Evolutionary conservation across 148 eudicot species (phyloP), one percentile per base, ranked within the genome.

Genomic region (Camellia japonica): DNA sequence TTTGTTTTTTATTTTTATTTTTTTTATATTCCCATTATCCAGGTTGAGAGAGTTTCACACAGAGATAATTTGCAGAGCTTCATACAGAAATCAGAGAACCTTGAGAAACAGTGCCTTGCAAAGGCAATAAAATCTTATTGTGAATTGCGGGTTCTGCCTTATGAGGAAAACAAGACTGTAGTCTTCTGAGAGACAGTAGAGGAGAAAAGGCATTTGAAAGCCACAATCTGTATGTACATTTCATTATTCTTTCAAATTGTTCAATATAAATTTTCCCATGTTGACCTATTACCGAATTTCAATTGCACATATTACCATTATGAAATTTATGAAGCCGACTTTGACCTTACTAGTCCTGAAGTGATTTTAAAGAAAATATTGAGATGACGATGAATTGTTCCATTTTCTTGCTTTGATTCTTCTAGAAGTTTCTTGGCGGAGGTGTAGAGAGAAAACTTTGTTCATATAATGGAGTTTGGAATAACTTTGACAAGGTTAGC

Each of bases 41-140:
- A 96, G 99, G 98, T 96, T 74, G 99, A 93, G 78, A 90, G 91
- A 83, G 99, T 96, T 78, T 91, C 98, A 6, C 99, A 96, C 86
- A 87, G 95, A 84, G 99, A 96, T 80, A 91, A 88, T 86, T 79
- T 96, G 82, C 85, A 64, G 78, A 92, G 94, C 79, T 96, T 96
- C 71, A 87, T 93, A 78, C 94, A 82, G 84, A 96, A 92, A 77
- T 96, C 99, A 18, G 90, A 93, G 86, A 87, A 91, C 87, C 91
- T 96, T 79, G 98, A 96, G 94, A 93, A 90, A 78, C 97, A 91
- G 80, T 96, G 98, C 79, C 98, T 96, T 67, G 82, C 88, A 18
- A 96, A 87, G 88, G 99, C 99, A 30, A 92, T 96, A 70, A 93
- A 92, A 82, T 93, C 93, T 52, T 92, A 96, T 84, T 96, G 99